Base-by-base conservation (phyloP, 768 basidiomycete species). In the Podaxis pistillaris region DNA sequence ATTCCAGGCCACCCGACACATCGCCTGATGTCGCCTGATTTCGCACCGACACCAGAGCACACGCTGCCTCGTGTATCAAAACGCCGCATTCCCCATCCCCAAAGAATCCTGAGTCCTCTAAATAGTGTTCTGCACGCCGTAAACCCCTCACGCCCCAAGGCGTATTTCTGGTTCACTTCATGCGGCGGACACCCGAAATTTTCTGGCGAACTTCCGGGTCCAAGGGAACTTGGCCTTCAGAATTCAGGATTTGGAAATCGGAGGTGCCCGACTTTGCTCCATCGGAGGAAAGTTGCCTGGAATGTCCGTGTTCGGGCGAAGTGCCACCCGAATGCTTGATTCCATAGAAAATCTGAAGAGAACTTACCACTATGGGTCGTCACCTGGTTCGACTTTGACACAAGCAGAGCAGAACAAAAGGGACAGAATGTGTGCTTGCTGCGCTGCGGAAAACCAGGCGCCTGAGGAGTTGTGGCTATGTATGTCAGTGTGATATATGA, bases 31-130 rank as follows among this genome's bases (percentile, higher is more conserved):
- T 40, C 41, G 40, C 40, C 36, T 24, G 22, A 41, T 44, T 33
- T 49, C 46, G 28, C 40, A 30, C 22, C 17, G 17, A 46, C 26
- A 58, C 17, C 41, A 49, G n/a, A 33, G 40, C 57, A 58, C 30
- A 19, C 28, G 26, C 26, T 57, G 56, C 56, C 56, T 57, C 56
- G 56, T 57, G 56, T 57, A 57, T 57, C 56, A 57, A 44, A 28
- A 57, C 13, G 26, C 56, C 40, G n/a, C 26, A 44, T 41, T 57
- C 24, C 56, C 28, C 15, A 46, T 30, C 57, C 57, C 44, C 57
- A 49, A 47, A 26, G n/a, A 41, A 46, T 49, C 19, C 19, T 49
- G 9, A 22, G 24, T 24, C 22, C 26, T 37, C 33, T 24, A 17
- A 57, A 12, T 41, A 40, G 22, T 9, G 33, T 33, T 30, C 26